Base-by-base conservation (phyloP, 2,329 filamentous ascomycete genomes). In the Dendryphion nanum region DNA sequence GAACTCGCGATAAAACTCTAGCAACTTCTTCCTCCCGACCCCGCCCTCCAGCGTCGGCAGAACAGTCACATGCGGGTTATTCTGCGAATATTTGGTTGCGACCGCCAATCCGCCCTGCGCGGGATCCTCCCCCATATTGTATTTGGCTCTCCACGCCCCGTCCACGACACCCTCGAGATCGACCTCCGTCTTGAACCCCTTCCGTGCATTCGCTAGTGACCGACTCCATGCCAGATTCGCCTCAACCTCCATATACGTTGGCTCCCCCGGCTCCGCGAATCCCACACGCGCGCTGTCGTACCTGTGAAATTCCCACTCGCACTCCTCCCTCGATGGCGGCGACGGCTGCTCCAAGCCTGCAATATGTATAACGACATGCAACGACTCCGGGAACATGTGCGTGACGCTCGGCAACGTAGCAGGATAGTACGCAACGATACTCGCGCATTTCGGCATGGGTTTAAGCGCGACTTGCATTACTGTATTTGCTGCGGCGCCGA, bases 1-100 rank as follows among this genome's bases (percentile, higher is more conserved):
- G 43, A 74, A 74, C 18, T 79, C 70, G 3, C 71, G 64, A 49
- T 82, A 82, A 58, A 82, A 82, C 5, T 63, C 55, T 18, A 63
- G 62, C 3, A 74, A 47, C 18, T 70, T 68, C 38, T 63, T 58
- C 21, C 61, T 50, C 3, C 69, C 70, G 3, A 72, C 60, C 1
- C 68, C 70, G 4, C 71, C 71, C 8, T 69, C 64, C 38, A 71
- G 45, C 1, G 70, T 73, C 1, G 71, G 70, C 8, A 71, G 37
- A 34, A 70, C 51, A 0, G 55, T 64, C 2, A 66, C 51, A 36
- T 66, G 61, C 8, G 62, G 60, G 26, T 52, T 55, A 17, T 55
- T 55, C 41, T 63, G 57, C 13, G 55, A 57, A 57, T 63, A 62
- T 6, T 46, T 54, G 36, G 53, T 51, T 5, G 62, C 53, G 17